These are phyloP conservation scores for Decorospora gaudefroyi DNA, from an alignment of 2,329 filamentous ascomycete species.

Conservation along the genomic window DNA sequence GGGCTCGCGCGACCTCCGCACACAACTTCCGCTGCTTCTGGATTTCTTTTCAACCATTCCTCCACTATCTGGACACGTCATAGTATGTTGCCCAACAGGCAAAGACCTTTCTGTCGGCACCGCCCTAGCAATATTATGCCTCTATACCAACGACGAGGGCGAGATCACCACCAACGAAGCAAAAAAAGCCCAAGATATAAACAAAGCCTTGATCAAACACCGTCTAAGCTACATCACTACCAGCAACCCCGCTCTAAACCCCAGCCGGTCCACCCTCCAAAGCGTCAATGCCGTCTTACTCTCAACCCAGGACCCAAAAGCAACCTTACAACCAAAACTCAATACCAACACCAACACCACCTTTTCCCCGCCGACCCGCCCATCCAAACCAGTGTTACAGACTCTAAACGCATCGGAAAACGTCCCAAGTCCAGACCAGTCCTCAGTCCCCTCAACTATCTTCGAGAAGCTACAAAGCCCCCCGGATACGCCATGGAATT, in stretches of 20 bases:
- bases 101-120: slow-evolving; percentile 80
- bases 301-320: slow-evolving; percentile 33
- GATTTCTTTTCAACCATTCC: slow-evolving; percentile 52
- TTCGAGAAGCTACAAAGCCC: slow-evolving; percentile 20
- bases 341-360: neutral
- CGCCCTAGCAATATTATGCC: slow-evolving; percentile 75
- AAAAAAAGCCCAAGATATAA: slow-evolving; percentile 50
- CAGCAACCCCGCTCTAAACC: slow-evolving; percentile 77
- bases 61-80: slow-evolving; percentile 13
- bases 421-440: neutral
- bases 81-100: slow-evolving; percentile 73
- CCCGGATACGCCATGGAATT: slow-evolving; percentile 58
- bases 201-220: slow-evolving; percentile 77
- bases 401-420: neutral
- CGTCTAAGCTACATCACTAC: slow-evolving; percentile 82
- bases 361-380: neutral
- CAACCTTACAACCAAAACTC: neutral
- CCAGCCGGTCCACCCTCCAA: slow-evolving; percentile 81
- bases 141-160: slow-evolving; percentile 70
- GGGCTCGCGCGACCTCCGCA: slow-evolving; percentile 81
- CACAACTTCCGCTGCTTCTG: slow-evolving; percentile 67
- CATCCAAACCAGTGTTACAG: neutral
- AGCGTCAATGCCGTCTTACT: slow-evolving; percentile 92
- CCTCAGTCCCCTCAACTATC: slow-evolving; percentile 8
- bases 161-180: slow-evolving; percentile 11